These are phyloP conservation scores for Penicillium psychrosexuale DNA, from an alignment of 2,329 filamentous ascomycete genomes.

Conservation along the genomic window DNA sequence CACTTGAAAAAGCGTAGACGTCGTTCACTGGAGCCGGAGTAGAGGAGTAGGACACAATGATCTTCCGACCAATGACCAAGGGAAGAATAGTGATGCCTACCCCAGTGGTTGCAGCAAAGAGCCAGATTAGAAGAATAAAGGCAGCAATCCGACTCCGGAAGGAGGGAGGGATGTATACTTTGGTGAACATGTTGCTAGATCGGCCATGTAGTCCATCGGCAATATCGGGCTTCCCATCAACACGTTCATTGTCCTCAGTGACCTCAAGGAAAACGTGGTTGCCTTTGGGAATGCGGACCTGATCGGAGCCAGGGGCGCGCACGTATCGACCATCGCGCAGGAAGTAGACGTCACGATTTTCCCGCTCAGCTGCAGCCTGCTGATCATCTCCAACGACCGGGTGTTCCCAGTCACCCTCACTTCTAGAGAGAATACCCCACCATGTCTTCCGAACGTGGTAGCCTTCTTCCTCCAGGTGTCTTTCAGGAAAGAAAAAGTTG, in stretches of 20 bases:
- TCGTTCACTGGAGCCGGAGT: conserved; percentile 77
- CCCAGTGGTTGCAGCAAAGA: conserved; percentile 85
- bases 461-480: conserved; percentile 77
- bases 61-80: conserved; percentile 74
- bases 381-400: conserved; percentile 35
- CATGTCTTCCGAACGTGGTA: conserved; percentile 60
- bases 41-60: conserved; percentile 73
- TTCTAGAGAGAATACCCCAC: conserved; percentile 40
- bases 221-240: conserved; percentile 57
- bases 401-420: conserved; percentile 39
- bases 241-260: conserved; percentile 61
- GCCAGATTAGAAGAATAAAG: conserved; percentile 88
- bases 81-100: conserved; percentile 83
- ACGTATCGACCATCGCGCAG: conserved; percentile 76
- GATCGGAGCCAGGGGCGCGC: conserved; percentile 88
- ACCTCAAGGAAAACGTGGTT: conserved; percentile 76
- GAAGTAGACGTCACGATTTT: conserved; percentile 49
- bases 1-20: conserved; percentile 91
- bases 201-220: conserved; percentile 59
- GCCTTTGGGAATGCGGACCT: conserved; percentile 88
- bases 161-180: conserved; percentile 78
- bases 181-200: conserved; percentile 60
- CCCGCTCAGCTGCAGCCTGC: conserved; percentile 40
- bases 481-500: conserved; percentile 88
- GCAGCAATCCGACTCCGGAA: conserved; percentile 76